Base-by-base conservation (phyloP, 108 stramenopile genomes). In the Skeletonema marinoi region DNA sequence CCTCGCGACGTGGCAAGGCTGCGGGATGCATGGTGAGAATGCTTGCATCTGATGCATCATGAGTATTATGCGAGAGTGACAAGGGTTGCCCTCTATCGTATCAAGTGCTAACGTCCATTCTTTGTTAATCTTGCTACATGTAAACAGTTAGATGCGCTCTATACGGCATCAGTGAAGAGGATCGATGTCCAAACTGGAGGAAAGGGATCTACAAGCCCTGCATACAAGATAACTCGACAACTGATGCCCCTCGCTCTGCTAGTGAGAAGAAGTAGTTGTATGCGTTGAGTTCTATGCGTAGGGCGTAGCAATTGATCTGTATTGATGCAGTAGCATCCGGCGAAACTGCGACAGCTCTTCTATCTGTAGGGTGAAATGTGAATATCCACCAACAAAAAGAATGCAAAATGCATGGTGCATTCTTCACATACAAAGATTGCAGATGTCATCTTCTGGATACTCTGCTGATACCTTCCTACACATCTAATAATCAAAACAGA, bases 111-210 rank as follows among this genome's bases (percentile, higher is more conserved):
- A 46, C 44, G 21, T 50, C 11, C 11, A 3, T 30, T 12, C 19
- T 21, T 46, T 46, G 8, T 31, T 3, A 46, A n/a, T 46, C 3
- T 5, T 67, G 41, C 17, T 12, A 30, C 66, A 25, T 29, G 0
- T 21, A 3, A 10, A 30, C 66, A 67, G 68, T 68, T 17, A 48
- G 17, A 32, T 68, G 68, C 30, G 68, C 68, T 46, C 50, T 68
- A 0, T 68, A 54, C 56, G 68, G 68, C n/a, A 68, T 68, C 32
- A 46, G 25, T 44, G 68, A 68, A 54, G 32, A 68, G n/a, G 68
- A 68, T 50, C 25, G 68, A 10, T 68, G 68, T 31, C 30, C 48
- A 13, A 68, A 68, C 48, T 68, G 68, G 68, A 50, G 32, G 21
- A 33, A 33, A 17, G 68, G 68, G 12, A 51, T 68, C 48, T 68